A percentile compares a stretch with the other conserved stretches of the same genome.
Conservation (phyloP, 2,329 filamentous ascomycete genomes). For the Fusarium compactum region DNA sequence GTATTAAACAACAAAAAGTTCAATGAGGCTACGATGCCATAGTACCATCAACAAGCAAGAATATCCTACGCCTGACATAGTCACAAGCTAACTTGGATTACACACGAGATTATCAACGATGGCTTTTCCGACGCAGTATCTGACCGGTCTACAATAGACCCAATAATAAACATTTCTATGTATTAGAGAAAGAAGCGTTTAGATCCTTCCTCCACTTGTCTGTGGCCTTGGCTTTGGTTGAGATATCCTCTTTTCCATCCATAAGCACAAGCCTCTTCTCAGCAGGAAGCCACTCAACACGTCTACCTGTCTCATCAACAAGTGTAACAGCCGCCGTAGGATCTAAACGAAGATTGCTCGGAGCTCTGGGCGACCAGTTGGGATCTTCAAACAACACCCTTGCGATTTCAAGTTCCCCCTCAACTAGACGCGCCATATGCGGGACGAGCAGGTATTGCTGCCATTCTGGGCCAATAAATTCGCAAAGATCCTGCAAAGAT, state of each 20-base stretch:
- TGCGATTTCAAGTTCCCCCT: conserved; percentile 53
- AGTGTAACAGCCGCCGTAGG: conserved; percentile 31
- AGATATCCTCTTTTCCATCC: conserved; percentile 15
- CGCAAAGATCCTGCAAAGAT: conserved; percentile 59
- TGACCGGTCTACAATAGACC: background rate
- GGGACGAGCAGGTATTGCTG: conserved; percentile 57
- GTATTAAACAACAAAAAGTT: background rate
- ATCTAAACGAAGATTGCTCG: conserved; percentile 29
- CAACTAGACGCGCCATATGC: conserved; percentile 51
- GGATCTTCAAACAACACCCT: conserved; percentile 60
- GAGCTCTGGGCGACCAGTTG: conserved; percentile 52
- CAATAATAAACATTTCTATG: background rate
- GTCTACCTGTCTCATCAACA: conserved; percentile 43
- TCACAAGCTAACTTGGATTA: background rate
- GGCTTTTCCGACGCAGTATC: background rate
- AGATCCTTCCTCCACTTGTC: conserved; percentile 21
- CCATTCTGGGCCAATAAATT: conserved; percentile 57
- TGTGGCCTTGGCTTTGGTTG: conserved; percentile 1
- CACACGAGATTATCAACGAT: background rate
- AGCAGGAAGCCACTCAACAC: conserved; percentile 37
- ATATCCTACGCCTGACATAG: background rate
- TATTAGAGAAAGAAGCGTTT: background rate
- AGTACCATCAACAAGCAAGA: background rate
- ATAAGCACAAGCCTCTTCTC: conserved; percentile 42
- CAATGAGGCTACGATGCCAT: background rate